Base-by-base conservation (phyloP, 1,284 basidiomycete genomes). In the Ganoderma sinense region DNA sequence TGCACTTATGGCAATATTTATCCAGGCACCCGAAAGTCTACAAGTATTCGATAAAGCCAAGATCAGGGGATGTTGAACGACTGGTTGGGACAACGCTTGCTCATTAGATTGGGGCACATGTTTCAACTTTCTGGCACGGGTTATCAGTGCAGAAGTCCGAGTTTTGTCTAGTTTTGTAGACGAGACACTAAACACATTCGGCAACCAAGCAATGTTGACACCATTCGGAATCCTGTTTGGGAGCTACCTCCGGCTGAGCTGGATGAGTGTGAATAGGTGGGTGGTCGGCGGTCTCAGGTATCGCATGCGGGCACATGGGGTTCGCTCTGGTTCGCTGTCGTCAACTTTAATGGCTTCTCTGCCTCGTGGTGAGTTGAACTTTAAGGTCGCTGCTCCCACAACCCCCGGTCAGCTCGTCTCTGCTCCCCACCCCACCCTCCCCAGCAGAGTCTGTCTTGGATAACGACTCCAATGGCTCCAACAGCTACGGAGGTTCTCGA, bases 401-500 rank as follows among this genome's bases (percentile, higher is more conserved):
- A 10, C n/a, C 45, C 33, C 58, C 6, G 8, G 58, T 40, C 33
- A 23, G 36, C n/a, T 26, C 39, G 3, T 14, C 33, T 60, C 39
- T 60, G 11, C n/a, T 39, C 58, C 20, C 58, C 13, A 23, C 36
- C 58, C n/a, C 23, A 20, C 11, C n/a, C n/a, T 8, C 58, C 36
- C 29, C 36, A 13, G 14, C 18, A n/a, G 11, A 26, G 4, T 31
- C 56, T 36, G 56, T 36, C 56, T 16, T n/a, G 14, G 26, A 4
- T n/a, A 58, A 6, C 8, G 5, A 36, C 20, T n/a, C 11, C 43
- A 8, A 69, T 69, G 66, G 39, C 63, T 39, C 63, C 66, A 14
- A 64, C 64, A 14, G n/a, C 60, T 4, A 53, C 66, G 1, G 40
- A 69, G n/a, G 33, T 73, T 14, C 51, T 70, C 2, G 65, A 67